Base-by-base conservation (phyloP, 768 basidiomycete species). In the Rubroboletus satanas region DNA sequence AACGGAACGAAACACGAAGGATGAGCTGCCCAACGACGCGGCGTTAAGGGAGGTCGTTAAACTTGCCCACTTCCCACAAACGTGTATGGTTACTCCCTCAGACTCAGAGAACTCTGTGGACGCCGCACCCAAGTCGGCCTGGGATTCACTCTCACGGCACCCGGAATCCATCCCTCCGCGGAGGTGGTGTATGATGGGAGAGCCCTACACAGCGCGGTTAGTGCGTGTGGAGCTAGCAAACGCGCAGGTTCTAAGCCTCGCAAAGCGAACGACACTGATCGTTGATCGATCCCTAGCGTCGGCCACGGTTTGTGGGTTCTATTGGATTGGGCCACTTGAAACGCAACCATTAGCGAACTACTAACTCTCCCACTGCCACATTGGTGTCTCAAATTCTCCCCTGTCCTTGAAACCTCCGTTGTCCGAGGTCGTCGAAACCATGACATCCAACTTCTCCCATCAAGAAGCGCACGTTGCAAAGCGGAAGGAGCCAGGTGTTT, bases 401-500 rank as follows among this genome's bases (percentile, higher is more conserved):
- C 10, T 8, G 5, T 21, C 14, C 28, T 21, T 18, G 10, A 41
- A 49, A 14, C 28, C 9, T 26, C 7, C 9, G 7, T 48, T 21
- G 7, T 9, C 21, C 2, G 14, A 17, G 21, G 21, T 23, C 17
- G 8, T 10, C 14, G 31, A 14, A 26, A 18, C 3, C 41, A 56
- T 43, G 52, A 0, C 41, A 36, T 26, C 44, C 29, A 4, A 29
- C 7, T 17, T 53, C 28, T 29, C 28, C 17, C 18, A 8, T 23
- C 36, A 39, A 43, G 41, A 49, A 43, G 10, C 21, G 21, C 31
- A 15, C 7, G 15, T 12, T 35, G 29, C 29, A 18, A 18, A 32
- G 33, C 35, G 14, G 31, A 52, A 47, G 5, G 47, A 62, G 12
- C 77, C 77, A 36, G 81, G 78, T 0, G 69, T 73, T 18, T 78